phyloP scores from a whole-genome alignment of 75 land plant genomes.

The Adiantum capillusveneris region DNA sequence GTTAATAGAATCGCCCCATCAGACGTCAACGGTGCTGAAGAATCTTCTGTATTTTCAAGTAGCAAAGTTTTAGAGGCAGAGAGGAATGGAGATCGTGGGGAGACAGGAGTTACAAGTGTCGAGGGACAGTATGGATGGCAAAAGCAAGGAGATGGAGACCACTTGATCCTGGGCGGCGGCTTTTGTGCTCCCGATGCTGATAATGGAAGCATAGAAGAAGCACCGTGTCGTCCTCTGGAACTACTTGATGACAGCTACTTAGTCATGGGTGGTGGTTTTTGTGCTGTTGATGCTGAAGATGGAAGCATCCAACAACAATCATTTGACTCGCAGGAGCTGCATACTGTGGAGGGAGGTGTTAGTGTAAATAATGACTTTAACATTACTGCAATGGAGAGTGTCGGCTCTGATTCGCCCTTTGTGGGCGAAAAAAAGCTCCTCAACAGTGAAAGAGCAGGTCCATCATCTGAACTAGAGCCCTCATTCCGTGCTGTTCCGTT shows the following conservation, averaged over 20 bases:
- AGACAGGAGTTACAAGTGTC: neutral
- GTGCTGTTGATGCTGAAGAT: slow-evolving; percentile 11
- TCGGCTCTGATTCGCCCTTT: too few relatives aligned
- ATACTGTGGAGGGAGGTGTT: too few relatives aligned
- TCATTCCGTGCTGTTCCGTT: neutral
- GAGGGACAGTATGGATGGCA: neutral
- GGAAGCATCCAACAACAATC: neutral
- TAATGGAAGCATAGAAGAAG: neutral
- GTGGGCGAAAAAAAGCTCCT: too few relatives aligned
- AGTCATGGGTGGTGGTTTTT: slow-evolving; percentile 21
- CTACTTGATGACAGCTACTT: slow-evolving; percentile 6
- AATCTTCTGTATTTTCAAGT: neutral
- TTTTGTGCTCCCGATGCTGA: too few relatives aligned
- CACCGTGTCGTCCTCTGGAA: neutral
- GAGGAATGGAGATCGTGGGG: neutral
- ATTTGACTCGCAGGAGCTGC: too few relatives aligned
- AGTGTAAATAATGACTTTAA: too few relatives aligned
- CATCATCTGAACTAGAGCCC: too few relatives aligned
- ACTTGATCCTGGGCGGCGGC: neutral
- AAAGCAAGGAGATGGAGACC: neutral
- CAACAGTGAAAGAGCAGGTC: too few relatives aligned
- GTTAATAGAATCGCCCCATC: too few relatives aligned
- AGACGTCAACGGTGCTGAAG: too few relatives aligned
- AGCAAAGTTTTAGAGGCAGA: neutral
- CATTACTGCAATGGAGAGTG: too few relatives aligned